Conservation (phyloP, 2,329 filamentous ascomycete species). For the Colletotrichum gigasporum region DNA sequence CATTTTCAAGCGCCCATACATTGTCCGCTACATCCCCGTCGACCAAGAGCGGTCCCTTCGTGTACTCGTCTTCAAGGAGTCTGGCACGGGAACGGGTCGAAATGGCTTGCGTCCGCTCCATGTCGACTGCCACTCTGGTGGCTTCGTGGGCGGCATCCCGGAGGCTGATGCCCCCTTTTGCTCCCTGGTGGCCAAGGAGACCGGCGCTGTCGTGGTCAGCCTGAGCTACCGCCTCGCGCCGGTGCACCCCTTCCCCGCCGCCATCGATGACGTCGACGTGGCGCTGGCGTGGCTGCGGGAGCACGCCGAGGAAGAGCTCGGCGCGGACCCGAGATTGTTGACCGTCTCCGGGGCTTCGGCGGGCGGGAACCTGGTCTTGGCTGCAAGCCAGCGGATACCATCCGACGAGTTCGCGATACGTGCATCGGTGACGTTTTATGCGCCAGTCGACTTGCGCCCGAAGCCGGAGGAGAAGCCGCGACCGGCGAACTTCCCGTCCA, state of each 20-base stretch:
- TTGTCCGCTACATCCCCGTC: slow-evolving; percentile 44
- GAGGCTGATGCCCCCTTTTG: slow-evolving; percentile 48
- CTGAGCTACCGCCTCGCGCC: slow-evolving; percentile 62
- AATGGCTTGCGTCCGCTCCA: slow-evolving; percentile 48
- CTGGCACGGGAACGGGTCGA: slow-evolving; percentile 28
- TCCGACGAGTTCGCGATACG: slow-evolving; percentile 39
- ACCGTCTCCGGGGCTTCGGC: slow-evolving; percentile 55
- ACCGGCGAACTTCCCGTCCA: slow-evolving; percentile 41
- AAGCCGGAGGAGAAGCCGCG: slow-evolving; percentile 51
- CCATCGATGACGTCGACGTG: slow-evolving; percentile 57
- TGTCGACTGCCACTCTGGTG: slow-evolving; percentile 54
- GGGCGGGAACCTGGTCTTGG: slow-evolving; percentile 54
- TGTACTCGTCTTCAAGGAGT: slow-evolving; percentile 45
- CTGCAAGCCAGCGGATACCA: slow-evolving; percentile 35
- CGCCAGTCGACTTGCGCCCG: slow-evolving; percentile 48
- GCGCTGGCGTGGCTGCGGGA: slow-evolving; percentile 49
- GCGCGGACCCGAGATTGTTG: slow-evolving; percentile 49
- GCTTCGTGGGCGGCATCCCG: slow-evolving; percentile 52
- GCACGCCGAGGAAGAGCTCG: slow-evolving; percentile 46
- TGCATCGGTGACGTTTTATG: slow-evolving; percentile 51
- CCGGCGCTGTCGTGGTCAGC: slow-evolving; percentile 56
- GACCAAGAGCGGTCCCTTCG: slow-evolving; percentile 37
- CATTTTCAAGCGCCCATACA: slow-evolving; percentile 47
- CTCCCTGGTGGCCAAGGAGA: slow-evolving; percentile 43
- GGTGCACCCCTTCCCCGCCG: slow-evolving; percentile 57